A percentile compares a stretch with the other conserved stretches of the same genome.
phyloP scores from a whole-genome alignment of 75 land plant species.

The Selaginella tamariscina region DNA sequence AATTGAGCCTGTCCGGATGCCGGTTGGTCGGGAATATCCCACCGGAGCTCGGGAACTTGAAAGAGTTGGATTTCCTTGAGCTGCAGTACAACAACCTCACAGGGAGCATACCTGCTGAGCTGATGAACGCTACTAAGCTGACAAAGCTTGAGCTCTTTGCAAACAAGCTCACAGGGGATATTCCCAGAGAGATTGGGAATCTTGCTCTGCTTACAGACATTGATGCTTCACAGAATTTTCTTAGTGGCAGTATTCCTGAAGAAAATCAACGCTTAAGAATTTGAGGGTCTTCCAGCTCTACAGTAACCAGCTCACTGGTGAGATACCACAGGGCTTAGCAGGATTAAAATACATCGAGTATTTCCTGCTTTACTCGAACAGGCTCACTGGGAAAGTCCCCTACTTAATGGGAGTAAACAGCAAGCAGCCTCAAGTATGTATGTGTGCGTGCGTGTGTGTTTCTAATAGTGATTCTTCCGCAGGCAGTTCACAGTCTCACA shows the following conservation, averaged over 20 bases:
- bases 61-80: slow-evolving; percentile 37
- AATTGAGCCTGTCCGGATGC: slow-evolving; percentile 33
- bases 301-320: slow-evolving; percentile 43
- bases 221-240: slow-evolving; percentile 40
- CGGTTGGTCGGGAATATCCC: slow-evolving; percentile 45
- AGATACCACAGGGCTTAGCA: slow-evolving; percentile 43
- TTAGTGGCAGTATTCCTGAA: slow-evolving; percentile 5
- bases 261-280: neutral
- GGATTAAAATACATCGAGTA: slow-evolving; percentile 32
- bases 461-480: no score
- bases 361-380: slow-evolving; percentile 41
- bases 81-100: slow-evolving; percentile 35
- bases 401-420: slow-evolving; percentile 17
- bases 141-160: slow-evolving; percentile 47
- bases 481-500: slow-evolving; percentile 22
- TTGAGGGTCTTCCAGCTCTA: slow-evolving; percentile 12
- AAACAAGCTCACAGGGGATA: slow-evolving; percentile 39
- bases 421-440: slow-evolving; percentile 38
- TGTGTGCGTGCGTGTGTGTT: no score
- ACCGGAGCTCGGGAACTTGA: slow-evolving; percentile 34
- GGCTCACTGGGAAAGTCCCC: slow-evolving; percentile 50
- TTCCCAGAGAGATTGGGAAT: slow-evolving; percentile 50
- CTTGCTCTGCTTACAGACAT: slow-evolving; percentile 38
- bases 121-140: slow-evolving; percentile 35
- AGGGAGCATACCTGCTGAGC: slow-evolving; percentile 50